A percentile compares a stretch with the other conserved stretches of the same genome.
Evolutionary conservation across 345 rosid species (phyloP).

Genomic region (Conringia planisiliqua): DNA sequence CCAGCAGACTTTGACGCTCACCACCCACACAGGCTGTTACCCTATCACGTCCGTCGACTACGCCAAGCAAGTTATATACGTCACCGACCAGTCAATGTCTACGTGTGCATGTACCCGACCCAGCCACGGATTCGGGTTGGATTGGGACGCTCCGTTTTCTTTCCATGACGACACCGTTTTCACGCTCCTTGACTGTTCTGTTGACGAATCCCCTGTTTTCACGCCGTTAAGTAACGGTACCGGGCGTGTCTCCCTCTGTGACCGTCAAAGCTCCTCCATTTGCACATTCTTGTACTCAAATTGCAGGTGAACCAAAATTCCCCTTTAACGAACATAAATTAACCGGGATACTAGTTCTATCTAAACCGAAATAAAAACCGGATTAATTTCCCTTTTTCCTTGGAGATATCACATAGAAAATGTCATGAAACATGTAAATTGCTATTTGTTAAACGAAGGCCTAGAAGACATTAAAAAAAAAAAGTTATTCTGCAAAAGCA

Average conservation of each 20-base stretch:
- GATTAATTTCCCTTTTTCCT: not conserved
- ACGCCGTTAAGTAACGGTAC: constrained; percentile 34
- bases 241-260: constrained; percentile 54
- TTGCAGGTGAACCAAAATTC: constrained; percentile 22
- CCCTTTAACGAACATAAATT: not conserved
- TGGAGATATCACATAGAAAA: not conserved
- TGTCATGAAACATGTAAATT: no score
- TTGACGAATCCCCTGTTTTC: constrained; percentile 55
- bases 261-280: constrained; percentile 65
- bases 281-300: constrained; percentile 76
- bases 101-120: constrained; percentile 78
- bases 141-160: constrained; percentile 88
- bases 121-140: constrained; percentile 79
- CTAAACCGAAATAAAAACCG: not conserved
- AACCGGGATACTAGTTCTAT: constrained; percentile 11
- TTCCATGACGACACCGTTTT: constrained; percentile 71
- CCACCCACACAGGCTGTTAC: constrained; percentile 79
- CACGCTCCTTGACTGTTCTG: constrained; percentile 76
- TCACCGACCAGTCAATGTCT: constrained; percentile 83
- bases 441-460: no score
- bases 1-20: constrained; percentile 52
- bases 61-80: constrained; percentile 49
- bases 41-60: constrained; percentile 69
- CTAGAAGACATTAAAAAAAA: no score
- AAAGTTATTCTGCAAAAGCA: no score